Base-by-base conservation (phyloP, 352 stramenopile genomes). In the Pythium aristosporum region DNA sequence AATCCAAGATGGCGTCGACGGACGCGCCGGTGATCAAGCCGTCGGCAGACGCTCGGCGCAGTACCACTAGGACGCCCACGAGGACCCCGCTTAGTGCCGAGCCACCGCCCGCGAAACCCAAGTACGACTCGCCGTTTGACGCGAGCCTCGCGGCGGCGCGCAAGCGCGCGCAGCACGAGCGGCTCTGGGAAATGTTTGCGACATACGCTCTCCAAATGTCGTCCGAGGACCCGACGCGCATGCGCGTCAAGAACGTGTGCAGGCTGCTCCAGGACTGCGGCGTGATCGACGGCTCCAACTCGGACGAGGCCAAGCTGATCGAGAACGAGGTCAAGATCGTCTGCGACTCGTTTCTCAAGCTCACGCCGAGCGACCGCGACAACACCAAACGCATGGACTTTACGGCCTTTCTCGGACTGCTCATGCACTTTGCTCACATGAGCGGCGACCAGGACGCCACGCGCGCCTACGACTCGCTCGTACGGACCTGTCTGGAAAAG, bases 121-220 rank as follows among this genome's bases (percentile, higher is more conserved):
- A 82, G 34, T 88, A 85, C 51, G 74, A 80, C 43, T 88, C 81
- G 13, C 78, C 78, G 6, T 91, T 91, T 49, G 80, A 91, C 30
- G 76, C 67, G 28, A 91, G 76, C 48, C 75, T 91, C 43, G 69
- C 75, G 10, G 71, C 55, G 0, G 79, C 78, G 49, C 64, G 79
- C 8, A 85, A 85, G 60, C 75, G 77, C 12, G 79, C 75, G 21
- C 79, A 89, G 61, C 79, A 88, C 34, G 85, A 94, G 54, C 75
- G 80, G 42, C 69, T 94, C 16, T 94, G 84, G 84, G 80, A 89
- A 57, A 85, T 92, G 55, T 94, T 92, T 36, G 82, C 81, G 5
- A 76, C 75, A 18, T 94, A 91, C 53, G 79, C 82, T 47, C 65
- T 94, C 50, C 81, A 87, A 56, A 80, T 89, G 16, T 91, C 80